Evolutionary conservation across 129 eudicot species (phyloP).

Genomic region (Flaveria bidentis): DNA sequence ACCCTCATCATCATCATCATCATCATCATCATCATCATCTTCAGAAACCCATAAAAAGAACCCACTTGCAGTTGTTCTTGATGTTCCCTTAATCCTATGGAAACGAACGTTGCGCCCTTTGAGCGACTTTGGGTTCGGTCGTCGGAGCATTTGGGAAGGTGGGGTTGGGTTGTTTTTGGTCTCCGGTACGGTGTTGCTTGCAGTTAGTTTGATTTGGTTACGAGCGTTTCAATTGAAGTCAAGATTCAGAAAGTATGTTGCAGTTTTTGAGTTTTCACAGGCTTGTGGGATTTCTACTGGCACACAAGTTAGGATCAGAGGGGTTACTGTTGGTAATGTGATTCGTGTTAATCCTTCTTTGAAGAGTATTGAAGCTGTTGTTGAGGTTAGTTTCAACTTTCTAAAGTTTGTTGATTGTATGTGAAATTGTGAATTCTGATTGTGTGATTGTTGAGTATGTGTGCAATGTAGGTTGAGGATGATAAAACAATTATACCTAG

Average conservation of each 20-base stretch:
- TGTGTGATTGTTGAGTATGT: conserved; percentile 2
- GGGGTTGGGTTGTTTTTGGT: conserved; percentile 90
- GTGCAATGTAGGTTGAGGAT: conserved; percentile 73
- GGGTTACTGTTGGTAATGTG: conserved; percentile 88
- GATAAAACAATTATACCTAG: conserved; percentile 79
- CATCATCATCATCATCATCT: conserved; percentile 21
- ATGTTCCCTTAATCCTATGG: conserved; percentile 68
- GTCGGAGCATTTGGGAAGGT: conserved; percentile 94
- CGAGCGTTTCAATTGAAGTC: conserved; percentile 76
- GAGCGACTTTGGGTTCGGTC: conserved; percentile 86
- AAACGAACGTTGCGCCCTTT: conserved; percentile 69
- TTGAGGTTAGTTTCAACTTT: conserved; percentile 55
- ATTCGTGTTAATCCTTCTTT: conserved; percentile 79
- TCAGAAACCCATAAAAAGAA: conserved; percentile 32
- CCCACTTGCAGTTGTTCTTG: conserved; percentile 51
- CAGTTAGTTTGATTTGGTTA: conserved; percentile 75
- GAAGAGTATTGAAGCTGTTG: conserved; percentile 78
- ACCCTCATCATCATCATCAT: conserved; percentile 16
- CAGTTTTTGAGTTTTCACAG: conserved; percentile 76
- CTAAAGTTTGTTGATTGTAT: not conserved
- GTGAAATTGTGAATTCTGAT: not conserved
- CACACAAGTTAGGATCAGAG: conserved; percentile 84
- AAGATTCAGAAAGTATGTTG: conserved; percentile 70
- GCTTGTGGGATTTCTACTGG: conserved; percentile 89
- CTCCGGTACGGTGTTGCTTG: conserved; percentile 66